Evolutionary conservation across 495 filamentous ascomycete species (phyloP).

Genomic region (Pseudomonodictys pantanalensis): DNA sequence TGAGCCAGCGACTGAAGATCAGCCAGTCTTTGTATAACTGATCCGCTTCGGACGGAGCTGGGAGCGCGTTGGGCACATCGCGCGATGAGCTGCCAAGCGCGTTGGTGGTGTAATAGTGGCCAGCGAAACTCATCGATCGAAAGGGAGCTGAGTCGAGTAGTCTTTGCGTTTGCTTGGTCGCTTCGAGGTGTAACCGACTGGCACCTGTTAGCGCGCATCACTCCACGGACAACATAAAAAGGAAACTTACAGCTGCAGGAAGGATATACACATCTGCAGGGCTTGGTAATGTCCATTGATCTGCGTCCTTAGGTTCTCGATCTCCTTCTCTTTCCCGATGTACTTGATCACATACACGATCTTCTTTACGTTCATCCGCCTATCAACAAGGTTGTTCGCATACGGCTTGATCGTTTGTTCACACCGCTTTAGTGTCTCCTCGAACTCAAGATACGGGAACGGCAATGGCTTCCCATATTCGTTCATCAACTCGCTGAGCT

Average conservation of each 20-base stretch:
- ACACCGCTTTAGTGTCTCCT: slow-evolving; percentile 23
- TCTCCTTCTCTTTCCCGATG: slow-evolving; percentile 26
- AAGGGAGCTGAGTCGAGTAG: slow-evolving; percentile 19
- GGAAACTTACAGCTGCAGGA: slow-evolving; percentile 19
- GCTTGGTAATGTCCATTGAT: slow-evolving; percentile 25
- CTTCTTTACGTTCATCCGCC: slow-evolving; percentile 14
- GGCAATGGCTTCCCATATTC: slow-evolving; percentile 28
- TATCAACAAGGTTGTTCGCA: slow-evolving; percentile 19
- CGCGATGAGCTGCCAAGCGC: slow-evolving; percentile 7
- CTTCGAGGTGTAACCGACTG: slow-evolving; percentile 23
- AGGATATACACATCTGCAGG: slow-evolving; percentile 22
- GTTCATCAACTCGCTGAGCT: slow-evolving; percentile 23
- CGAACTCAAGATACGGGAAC: slow-evolving; percentile 21
- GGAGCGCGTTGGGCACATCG: slow-evolving; percentile 4
- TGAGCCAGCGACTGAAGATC: slow-evolving; percentile 19
- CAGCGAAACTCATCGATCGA: slow-evolving; percentile 21
- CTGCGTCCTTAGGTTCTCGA: slow-evolving; percentile 15
- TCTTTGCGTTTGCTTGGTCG: slow-evolving; percentile 26
- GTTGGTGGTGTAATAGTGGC: slow-evolving; percentile 21
- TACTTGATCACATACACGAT: slow-evolving; percentile 20
- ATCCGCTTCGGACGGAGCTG: slow-evolving; percentile 21
- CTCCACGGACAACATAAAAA: neutral
- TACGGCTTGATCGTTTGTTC: slow-evolving; percentile 25
- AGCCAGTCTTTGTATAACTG: slow-evolving; percentile 27
- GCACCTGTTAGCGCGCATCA: neutral